Evolutionary conservation across 2,329 filamentous ascomycete genomes (phyloP).

Genomic region (Arthrobotrys sinensis): DNA sequence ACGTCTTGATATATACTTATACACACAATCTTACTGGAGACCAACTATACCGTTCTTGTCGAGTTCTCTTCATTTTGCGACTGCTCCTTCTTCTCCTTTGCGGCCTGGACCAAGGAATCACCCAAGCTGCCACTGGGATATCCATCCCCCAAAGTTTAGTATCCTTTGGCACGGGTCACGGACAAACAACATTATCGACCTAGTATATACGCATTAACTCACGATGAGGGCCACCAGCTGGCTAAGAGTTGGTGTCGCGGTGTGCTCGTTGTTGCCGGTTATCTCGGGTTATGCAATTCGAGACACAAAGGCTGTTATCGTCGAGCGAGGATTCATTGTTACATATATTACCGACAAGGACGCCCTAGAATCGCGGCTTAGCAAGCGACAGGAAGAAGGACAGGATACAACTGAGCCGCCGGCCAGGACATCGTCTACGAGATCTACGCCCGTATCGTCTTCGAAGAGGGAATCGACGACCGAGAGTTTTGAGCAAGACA

Average conservation of each 20-base stretch:
- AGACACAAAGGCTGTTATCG: constrained; percentile 43
- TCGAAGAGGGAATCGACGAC: constrained; percentile 11
- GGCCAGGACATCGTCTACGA: constrained; percentile 5
- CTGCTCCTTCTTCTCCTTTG: constrained; percentile 4
- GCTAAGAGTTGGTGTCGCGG: constrained; percentile 49
- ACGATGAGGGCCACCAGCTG: constrained; percentile 57
- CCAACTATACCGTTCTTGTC: constrained; percentile 35
- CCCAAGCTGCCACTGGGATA: constrained; percentile 21
- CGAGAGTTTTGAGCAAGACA: not conserved
- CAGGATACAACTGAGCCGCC: constrained; percentile 19
- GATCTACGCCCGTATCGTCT: constrained; percentile 12
- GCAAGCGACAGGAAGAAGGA: constrained; percentile 41
- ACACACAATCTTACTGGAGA: constrained; percentile 4
- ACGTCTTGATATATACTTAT: constrained; percentile 50
- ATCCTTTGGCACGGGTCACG: constrained; percentile 14
- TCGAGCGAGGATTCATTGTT: constrained; percentile 49
- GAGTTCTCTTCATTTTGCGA: constrained; percentile 10
- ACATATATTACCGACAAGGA: constrained; percentile 51
- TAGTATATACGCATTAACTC: constrained; percentile 22
- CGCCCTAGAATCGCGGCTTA: constrained; percentile 31
- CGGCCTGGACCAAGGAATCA: constrained; percentile 24
- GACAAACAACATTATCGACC: not conserved
- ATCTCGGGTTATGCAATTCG: constrained; percentile 55
- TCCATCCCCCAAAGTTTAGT: constrained; percentile 1
- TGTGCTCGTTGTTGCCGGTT: constrained; percentile 46